Percentiles rank a stretch among this genome's conserved stretches.
phyloP scores from a whole-genome alignment of 2,329 filamentous ascomycete species.

The Microcyclospora tardicrescens region DNA sequence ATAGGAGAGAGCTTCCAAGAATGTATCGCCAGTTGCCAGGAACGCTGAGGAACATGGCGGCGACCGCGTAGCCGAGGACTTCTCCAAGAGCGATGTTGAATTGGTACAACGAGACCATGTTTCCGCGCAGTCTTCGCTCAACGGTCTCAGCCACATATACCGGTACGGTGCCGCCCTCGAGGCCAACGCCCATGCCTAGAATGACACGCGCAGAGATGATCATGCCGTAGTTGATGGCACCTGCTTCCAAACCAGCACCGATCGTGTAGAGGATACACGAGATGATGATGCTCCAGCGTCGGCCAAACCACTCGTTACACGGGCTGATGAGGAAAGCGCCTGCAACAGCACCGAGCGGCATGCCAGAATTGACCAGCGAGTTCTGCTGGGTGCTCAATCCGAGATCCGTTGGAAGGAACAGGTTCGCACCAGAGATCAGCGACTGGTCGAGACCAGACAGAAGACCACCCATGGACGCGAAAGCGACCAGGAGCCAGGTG shows the following conservation, averaged over 20 bases:
- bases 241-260: conserved; percentile 55
- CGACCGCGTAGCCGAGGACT: conserved; percentile 59
- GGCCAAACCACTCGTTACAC: conserved; percentile 53
- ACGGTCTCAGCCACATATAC: conserved; percentile 65
- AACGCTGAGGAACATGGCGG: conserved; percentile 59
- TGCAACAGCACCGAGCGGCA: conserved; percentile 59
- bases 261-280: conserved; percentile 58
- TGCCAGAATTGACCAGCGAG: conserved; percentile 55
- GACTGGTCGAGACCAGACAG: conserved; percentile 62
- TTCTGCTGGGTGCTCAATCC: conserved; percentile 42
- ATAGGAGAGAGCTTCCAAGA: conserved; percentile 57
- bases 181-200: conserved; percentile 56
- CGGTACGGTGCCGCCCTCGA: conserved; percentile 61
- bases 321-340: conserved; percentile 56
- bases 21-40: conserved; percentile 61
- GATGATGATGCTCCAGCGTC: conserved; percentile 56
- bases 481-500: conserved; percentile 54
- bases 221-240: conserved; percentile 56
- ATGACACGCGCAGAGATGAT: conserved; percentile 56
- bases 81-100: conserved; percentile 65
- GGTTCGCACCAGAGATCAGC: conserved; percentile 57
- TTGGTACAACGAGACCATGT: conserved; percentile 61
- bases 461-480: conserved; percentile 63
- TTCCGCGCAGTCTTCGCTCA: conserved; percentile 53
- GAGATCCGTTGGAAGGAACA: conserved; percentile 50